phyloP scores from a whole-genome alignment of 331 rosid species.

The Quercus lobata region DNA sequence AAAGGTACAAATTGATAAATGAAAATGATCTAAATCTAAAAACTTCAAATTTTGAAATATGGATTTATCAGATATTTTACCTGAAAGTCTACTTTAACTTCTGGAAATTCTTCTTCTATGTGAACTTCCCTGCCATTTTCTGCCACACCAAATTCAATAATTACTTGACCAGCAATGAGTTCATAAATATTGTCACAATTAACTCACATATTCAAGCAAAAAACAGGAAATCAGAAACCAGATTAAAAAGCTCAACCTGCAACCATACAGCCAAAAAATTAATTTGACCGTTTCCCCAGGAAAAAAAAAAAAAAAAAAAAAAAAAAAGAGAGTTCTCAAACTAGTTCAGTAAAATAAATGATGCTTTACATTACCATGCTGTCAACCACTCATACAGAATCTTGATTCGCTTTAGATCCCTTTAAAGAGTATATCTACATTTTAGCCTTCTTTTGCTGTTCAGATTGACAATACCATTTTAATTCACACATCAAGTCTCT shows the following conservation, averaged over 20 bases:
- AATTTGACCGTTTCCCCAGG: background rate
- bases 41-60: constrained; percentile 6
- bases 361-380: background rate
- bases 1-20: background rate
- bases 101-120: constrained; percentile 74
- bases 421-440: too few species aligned
- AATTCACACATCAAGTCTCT: background rate
- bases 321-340: background rate
- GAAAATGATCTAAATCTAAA: background rate
- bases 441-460: too few species aligned
- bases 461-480: background rate
- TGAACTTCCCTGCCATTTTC: constrained; percentile 52
- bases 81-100: constrained; percentile 87
- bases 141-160: constrained; percentile 35
- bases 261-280: background rate
- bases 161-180: background rate
- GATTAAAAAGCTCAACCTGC: background rate
- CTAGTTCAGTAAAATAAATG: background rate
- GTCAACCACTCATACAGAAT: too few species aligned
- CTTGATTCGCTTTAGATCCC: too few species aligned
- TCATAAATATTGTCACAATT: background rate
- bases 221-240: constrained; percentile 12
- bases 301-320: too few species aligned
- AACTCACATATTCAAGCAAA: background rate
- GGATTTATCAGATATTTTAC: constrained; percentile 29